Conservation (phyloP, 1,139 yeast genomes). For the Geotrichum reessii region DNA sequence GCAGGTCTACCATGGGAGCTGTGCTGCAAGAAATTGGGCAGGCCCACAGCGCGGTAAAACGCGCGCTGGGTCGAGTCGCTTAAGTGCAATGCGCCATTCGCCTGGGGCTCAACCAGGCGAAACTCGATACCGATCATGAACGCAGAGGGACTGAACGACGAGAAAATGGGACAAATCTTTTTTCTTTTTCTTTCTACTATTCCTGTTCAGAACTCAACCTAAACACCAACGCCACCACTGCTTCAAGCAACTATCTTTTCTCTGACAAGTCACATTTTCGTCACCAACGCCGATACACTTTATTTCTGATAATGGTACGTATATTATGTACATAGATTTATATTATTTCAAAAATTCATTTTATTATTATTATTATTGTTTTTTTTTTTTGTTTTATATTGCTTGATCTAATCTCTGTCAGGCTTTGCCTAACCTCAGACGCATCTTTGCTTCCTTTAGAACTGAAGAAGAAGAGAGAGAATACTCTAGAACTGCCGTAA, state of each 20-base stretch:
- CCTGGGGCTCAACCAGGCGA: conserved; percentile 23
- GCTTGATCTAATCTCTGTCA: not conserved
- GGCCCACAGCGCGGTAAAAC: conserved; percentile 16
- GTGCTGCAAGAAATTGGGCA: conserved; percentile 70
- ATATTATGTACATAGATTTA: not conserved
- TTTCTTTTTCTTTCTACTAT: not conserved
- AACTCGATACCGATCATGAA: conserved; percentile 80
- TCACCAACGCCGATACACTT: not conserved
- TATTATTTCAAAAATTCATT: too few species aligned
- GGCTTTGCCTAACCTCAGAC: conserved; percentile 56
- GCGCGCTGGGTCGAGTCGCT: conserved; percentile 37
- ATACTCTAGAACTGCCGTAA: conserved; percentile 65
- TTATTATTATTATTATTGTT: too few species aligned
- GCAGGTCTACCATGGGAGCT: conserved; percentile 49
- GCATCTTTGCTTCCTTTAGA: conserved; percentile 75
- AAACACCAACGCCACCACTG: not conserved
- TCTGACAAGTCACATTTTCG: not conserved
- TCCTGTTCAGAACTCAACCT: not conserved
- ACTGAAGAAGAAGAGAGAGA: conserved; percentile 80
- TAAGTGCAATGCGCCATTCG: conserved; percentile 76
- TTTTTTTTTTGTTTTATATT: too few species aligned
- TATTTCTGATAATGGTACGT: not conserved
- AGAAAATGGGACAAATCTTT: not conserved
- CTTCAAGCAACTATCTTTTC: not conserved
- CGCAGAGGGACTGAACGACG: conserved; percentile 20